Conservation (phyloP, 1,284 basidiomycete genomes). For the Boletus semigastroideus region DNA sequence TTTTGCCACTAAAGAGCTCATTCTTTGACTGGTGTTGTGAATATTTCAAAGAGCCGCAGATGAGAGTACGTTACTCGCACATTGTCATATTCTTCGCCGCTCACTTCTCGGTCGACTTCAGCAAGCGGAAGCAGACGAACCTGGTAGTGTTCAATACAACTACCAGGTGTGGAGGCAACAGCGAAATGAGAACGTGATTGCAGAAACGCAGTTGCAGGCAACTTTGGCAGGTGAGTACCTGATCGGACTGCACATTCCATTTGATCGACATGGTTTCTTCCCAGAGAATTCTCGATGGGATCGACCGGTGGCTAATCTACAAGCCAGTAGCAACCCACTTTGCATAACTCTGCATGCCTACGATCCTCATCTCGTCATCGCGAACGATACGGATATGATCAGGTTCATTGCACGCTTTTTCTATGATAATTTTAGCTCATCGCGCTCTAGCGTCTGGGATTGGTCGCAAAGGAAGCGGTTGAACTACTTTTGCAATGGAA, state of each 20-base stretch:
- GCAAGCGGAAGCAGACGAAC: constrained; percentile 95
- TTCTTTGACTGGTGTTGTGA: constrained; percentile 98
- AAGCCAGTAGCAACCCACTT: constrained; percentile 69
- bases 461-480: constrained; percentile 84
- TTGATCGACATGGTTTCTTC: constrained; percentile 1
- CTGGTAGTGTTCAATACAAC: constrained; percentile 91
- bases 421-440: not conserved
- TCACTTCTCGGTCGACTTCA: constrained; percentile 32
- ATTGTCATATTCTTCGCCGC: constrained; percentile 4
- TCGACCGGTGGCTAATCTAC: constrained; percentile 72
- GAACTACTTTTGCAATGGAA: constrained; percentile 88
- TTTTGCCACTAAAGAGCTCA: constrained; percentile 85
- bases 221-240: constrained; percentile 68
- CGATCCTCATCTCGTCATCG: constrained; percentile 85
- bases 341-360: constrained; percentile 90
- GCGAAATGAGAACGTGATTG: constrained; percentile 80
- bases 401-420: constrained; percentile 52
- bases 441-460: constrained; percentile 78
- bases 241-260: constrained; percentile 30
- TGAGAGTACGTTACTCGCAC: constrained; percentile 67
- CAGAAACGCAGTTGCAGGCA: constrained; percentile 72
- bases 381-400: constrained; percentile 86
- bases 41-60: constrained; percentile 98
- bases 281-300: constrained; percentile 73
- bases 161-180: constrained; percentile 95